Percentiles rank a stretch among this genome's conserved stretches.
Conservation (phyloP, 140 eudicot species). For the Erigeron philadelphicus region DNA sequence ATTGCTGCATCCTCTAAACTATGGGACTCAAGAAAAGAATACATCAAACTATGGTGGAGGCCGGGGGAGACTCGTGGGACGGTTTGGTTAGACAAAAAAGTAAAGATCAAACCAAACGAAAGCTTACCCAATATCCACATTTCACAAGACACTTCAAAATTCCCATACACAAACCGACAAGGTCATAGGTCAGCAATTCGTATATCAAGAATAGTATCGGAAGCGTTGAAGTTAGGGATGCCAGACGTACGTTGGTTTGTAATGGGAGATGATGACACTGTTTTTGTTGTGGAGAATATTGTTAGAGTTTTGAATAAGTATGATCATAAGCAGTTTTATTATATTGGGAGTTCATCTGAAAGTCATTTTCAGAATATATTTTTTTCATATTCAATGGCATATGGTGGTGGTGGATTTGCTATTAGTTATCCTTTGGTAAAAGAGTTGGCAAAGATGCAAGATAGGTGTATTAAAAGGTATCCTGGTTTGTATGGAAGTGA, state of each 20-base stretch:
- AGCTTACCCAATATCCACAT: conserved; percentile 51
- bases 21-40: conserved; percentile 70
- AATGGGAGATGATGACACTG: conserved; percentile 92
- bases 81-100: conserved; percentile 59
- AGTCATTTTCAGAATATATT: conserved; percentile 80
- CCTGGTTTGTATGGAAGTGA: conserved; percentile 88
- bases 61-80: conserved; percentile 63
- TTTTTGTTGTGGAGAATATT: conserved; percentile 63
- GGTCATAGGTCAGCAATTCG: conserved; percentile 64
- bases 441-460: conserved; percentile 75
- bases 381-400: conserved; percentile 82
- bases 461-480: conserved; percentile 61
- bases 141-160: conserved; percentile 50
- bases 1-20: conserved; percentile 68
- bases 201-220: conserved; percentile 68
- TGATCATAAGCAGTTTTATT: conserved; percentile 61
- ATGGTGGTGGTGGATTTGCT: conserved; percentile 90
- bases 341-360: conserved; percentile 69
- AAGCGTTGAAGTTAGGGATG: conserved; percentile 58
- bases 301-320: conserved; percentile 60
- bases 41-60: conserved; percentile 78
- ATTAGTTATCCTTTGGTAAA: conserved; percentile 70
- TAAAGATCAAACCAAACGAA: conserved; percentile 29
- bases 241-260: conserved; percentile 78
- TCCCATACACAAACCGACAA: conserved; percentile 49